Conservation (phyloP, 2,329 filamentous ascomycete genomes). For the Nemania bipapillata region DNA sequence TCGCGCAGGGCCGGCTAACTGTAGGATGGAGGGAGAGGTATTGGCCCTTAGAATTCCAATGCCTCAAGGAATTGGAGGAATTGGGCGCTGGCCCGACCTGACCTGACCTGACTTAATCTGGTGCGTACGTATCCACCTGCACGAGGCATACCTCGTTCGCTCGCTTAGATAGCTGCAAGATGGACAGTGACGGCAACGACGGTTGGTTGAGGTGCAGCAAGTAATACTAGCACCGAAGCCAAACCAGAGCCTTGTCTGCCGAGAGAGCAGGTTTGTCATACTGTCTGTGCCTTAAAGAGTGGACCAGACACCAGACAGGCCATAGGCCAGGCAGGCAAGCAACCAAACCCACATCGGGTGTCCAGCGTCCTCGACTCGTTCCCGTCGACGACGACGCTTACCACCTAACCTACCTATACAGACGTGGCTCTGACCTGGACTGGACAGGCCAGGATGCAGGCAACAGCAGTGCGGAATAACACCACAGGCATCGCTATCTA, state of each 20-base stretch:
- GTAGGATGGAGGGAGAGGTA: not conserved
- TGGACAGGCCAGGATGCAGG: constrained; percentile 25
- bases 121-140: not conserved
- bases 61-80: not conserved
- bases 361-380: constrained; percentile 20
- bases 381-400: constrained; percentile 25
- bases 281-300: constrained; percentile 12
- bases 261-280: constrained; percentile 18
- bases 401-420: constrained; percentile 18
- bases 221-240: constrained; percentile 14
- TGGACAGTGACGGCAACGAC: constrained; percentile 4
- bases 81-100: not conserved
- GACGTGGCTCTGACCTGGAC: constrained; percentile 14
- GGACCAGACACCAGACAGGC: constrained; percentile 2
- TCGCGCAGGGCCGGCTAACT: constrained; percentile 70
- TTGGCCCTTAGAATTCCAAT: not conserved
- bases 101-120: not conserved
- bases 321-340: not conserved
- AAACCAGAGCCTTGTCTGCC: constrained; percentile 2
- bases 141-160: constrained; percentile 10
- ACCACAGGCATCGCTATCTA: constrained; percentile 39
- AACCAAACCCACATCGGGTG: constrained; percentile 13
- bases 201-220: not conserved
- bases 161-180: constrained; percentile 19
- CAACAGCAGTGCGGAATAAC: constrained; percentile 27